Conservation (phyloP, 176 grass and related monocot species). For the Saccharum spontaneum region DNA sequence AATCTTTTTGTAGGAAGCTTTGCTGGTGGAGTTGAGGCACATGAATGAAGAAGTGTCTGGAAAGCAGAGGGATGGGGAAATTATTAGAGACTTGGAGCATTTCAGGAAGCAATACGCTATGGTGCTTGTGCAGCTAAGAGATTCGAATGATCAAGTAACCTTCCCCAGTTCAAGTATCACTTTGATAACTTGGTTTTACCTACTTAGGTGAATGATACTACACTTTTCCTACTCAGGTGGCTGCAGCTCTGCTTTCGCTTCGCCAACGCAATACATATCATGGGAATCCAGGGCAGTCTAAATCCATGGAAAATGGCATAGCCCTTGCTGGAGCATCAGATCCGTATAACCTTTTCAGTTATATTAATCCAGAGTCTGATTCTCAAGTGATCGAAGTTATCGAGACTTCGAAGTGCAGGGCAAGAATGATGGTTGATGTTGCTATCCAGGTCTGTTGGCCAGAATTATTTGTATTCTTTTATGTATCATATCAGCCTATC, state of each 20-base stretch:
- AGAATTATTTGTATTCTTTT: slow-evolving; percentile 19
- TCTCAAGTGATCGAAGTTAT: slow-evolving; percentile 93
- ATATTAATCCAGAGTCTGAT: slow-evolving; percentile 78
- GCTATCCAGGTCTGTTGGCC: slow-evolving; percentile 75
- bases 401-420: slow-evolving; percentile 73
- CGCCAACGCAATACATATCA: slow-evolving; percentile 88
- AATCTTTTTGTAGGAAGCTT: slow-evolving; percentile 70
- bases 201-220: neutral
- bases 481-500: too few relatives aligned
- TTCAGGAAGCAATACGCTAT: slow-evolving; percentile 92
- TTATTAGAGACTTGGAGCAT: slow-evolving; percentile 77
- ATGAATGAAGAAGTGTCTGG: slow-evolving; percentile 98
- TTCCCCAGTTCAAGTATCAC: slow-evolving; percentile 10
- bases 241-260: slow-evolving; percentile 77
- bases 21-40: slow-evolving; percentile 88
- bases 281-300: slow-evolving; percentile 62
- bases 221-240: slow-evolving; percentile 59
- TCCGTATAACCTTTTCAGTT: slow-evolving; percentile 42
- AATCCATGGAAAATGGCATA: slow-evolving; percentile 64
- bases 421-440: slow-evolving; percentile 90
- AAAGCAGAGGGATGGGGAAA: slow-evolving; percentile 80
- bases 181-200: slow-evolving; percentile 22
- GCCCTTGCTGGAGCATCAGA: slow-evolving; percentile 53
- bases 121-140: slow-evolving; percentile 91
- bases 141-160: slow-evolving; percentile 90